These are phyloP conservation scores for Dendrobium catenatum DNA, from an alignment of 106 monocot genomes.

Conservation along the genomic window DNA sequence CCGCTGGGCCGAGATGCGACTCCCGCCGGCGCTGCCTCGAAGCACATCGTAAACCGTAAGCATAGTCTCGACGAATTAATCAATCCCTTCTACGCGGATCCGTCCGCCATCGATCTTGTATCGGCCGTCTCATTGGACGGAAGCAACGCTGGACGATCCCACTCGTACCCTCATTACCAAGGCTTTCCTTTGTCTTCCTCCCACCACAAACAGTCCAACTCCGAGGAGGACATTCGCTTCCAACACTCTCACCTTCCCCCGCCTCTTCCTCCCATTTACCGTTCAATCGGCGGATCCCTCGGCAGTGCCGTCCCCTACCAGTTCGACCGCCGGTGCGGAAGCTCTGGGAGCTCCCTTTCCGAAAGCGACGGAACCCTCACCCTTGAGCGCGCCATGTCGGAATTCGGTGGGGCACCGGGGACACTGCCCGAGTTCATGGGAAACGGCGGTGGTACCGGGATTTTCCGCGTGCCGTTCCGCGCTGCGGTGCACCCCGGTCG, in stretches of 20 bases:
- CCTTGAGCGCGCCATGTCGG: conserved; percentile 44
- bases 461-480: conserved; percentile 65
- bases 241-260: conserved; percentile 2
- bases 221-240: conserved; percentile 4
- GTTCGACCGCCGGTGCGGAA: background rate
- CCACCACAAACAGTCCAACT: conserved; percentile 12
- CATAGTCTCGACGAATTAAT: conserved; percentile 27
- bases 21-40: background rate
- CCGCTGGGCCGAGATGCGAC: conserved; percentile 21
- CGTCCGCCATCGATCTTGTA: background rate
- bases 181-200: background rate
- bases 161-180: conserved; percentile 8
- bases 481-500: conserved; percentile 78
- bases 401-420: conserved; percentile 32
- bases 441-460: conserved; percentile 63
- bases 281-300: background rate
- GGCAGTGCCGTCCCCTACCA: background rate
- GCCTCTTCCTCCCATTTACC: background rate
- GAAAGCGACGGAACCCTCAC: conserved; percentile 25
- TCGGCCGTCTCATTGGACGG: background rate
- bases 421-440: conserved; percentile 78
- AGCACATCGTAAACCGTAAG: conserved; percentile 13
- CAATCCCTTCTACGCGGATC: background rate
- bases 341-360: background rate
- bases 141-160: background rate